Evolutionary conservation across 2,329 filamentous ascomycete species (phyloP), one percentile per base, ranked within the genome.

Genomic region (Fusarium sp.): DNA sequence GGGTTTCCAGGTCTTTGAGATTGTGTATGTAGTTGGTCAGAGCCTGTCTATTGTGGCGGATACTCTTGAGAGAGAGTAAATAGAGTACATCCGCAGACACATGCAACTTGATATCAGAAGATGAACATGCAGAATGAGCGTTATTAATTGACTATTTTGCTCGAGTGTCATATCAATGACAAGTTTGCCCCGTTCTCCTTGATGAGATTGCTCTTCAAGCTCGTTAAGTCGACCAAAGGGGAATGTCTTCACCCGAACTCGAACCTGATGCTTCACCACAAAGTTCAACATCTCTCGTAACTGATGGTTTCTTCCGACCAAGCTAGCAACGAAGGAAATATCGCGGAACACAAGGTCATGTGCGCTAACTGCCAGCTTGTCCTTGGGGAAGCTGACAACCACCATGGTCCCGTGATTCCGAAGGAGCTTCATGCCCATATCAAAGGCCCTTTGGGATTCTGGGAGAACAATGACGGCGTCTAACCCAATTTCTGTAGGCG

Each of bases 1-100:
- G 29, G 70, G 70, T 2, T 67, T 67, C 18, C 70, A 72, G 14
- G 68, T 72, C 4, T 72, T 71, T 50, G 70, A 72, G 35, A 71
- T 72, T 22, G 70, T 72, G 0, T 45, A 72, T 40, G 61, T 72
- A 13, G 59, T 72, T 6, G 70, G 70, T 4, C 50, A 58, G 9
- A 58, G 24, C 16, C 29, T 54, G 4, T 54, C 50, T 34, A 54
- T 54, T 27, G 50, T 54, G 29, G 50, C 50, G 4, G 50, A 54
- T 10, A 54, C 16, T 54, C 29, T 54, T n/a, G 50, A 13, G 29
- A 18, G 29, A 20, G 50, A 54, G 50, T 54, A 34, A 8, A 10
- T 14, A 16, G 14, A 16, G 22, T 31, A 34, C 3, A 31, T 54
- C 7, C 29, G 34, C 18, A 7, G 10, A 31, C 6, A 27, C 3